Percentiles rank a stretch among this genome's conserved stretches.
Conservation (phyloP, 768 basidiomycete species). For the Tricholoma bakamatsutake region DNA sequence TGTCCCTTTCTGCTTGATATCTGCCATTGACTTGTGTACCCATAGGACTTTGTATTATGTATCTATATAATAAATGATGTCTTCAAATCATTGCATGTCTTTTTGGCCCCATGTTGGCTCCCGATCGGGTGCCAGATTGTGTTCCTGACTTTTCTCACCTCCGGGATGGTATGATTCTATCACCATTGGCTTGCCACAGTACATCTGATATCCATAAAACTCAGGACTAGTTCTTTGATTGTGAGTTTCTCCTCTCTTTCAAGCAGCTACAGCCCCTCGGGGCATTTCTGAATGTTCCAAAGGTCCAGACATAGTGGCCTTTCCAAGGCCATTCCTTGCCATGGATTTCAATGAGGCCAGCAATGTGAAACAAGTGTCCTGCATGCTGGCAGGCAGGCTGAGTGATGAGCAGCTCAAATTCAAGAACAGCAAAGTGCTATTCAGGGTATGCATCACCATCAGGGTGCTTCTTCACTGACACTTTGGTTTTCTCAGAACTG, state of each 20-base stretch:
- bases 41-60: no score
- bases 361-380: background rate
- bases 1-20: no score
- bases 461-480: background rate
- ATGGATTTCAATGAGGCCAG: background rate
- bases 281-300: background rate
- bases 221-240: background rate
- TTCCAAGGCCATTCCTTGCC: background rate
- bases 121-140: no score
- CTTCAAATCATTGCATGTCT: background rate
- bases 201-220: background rate
- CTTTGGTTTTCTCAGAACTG: background rate
- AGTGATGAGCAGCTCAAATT: background rate
- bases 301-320: background rate
- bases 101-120: background rate
- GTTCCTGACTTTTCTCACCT: background rate
- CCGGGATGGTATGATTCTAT: background rate
- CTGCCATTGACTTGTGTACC: no score
- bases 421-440: background rate
- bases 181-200: background rate
- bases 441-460: background rate
- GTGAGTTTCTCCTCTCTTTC: background rate
- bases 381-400: background rate
- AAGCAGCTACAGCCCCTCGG: background rate
- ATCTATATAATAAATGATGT: no score